Evolutionary conservation across 495 filamentous ascomycete species (phyloP).

Genomic region (Darksidea phi): DNA sequence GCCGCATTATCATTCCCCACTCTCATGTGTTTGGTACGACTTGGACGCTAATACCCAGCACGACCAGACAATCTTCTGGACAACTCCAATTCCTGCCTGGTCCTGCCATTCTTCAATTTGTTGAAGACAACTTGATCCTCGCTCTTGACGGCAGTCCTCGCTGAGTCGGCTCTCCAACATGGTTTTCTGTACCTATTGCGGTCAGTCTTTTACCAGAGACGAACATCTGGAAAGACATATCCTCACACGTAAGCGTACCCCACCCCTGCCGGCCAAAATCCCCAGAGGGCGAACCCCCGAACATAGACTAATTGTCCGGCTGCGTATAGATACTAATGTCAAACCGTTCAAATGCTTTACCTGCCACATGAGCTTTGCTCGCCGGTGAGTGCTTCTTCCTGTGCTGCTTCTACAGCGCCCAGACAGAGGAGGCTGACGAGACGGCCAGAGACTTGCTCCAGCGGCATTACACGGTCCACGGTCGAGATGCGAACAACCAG

Average conservation of each 20-base stretch:
- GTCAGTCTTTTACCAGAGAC: conserved; percentile 63
- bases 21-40: conserved; percentile 24
- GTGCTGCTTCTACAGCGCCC: background rate
- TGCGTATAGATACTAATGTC: conserved; percentile 58
- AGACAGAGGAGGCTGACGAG: conserved; percentile 9
- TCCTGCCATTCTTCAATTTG: background rate
- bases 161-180: conserved; percentile 36
- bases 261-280: background rate
- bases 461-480: conserved; percentile 54
- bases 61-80: conserved; percentile 9
- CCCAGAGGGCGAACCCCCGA: background rate
- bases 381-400: conserved; percentile 49
- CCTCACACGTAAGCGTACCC: conserved; percentile 53
- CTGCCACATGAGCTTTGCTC: conserved; percentile 61
- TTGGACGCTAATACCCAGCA: conserved; percentile 13
- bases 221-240: conserved; percentile 66
- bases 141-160: background rate
- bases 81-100: background rate
- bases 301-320: background rate
- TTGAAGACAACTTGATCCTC: background rate
- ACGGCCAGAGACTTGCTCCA: conserved; percentile 57
- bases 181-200: conserved; percentile 63
- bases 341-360: conserved; percentile 61
- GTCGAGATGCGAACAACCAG: conserved; percentile 44
- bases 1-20: conserved; percentile 11